Base-by-base conservation (phyloP, 768 basidiomycete genomes). In the Lactifluus echinatus region DNA sequence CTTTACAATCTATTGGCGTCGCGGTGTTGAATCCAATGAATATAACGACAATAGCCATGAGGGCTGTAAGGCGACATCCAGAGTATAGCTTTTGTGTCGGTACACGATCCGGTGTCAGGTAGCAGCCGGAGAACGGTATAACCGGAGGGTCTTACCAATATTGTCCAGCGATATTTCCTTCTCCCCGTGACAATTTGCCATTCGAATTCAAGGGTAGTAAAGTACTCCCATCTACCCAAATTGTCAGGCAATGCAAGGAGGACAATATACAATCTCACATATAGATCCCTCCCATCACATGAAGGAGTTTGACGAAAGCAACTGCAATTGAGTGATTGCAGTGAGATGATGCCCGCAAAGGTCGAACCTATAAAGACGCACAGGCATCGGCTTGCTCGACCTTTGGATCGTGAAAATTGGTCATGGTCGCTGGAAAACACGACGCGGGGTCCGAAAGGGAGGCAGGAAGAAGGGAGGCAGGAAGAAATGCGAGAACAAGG, bases 81-180 rank as follows among this genome's bases (percentile, higher is more conserved):
- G 55, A 52, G 10, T 60, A 60, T 24, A 60, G 26, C 59, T 60
- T 23, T 28, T 4, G 37, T n/a, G 23, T 5, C 26, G 4, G 14
- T 8, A 8, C 26, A 7, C 10, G 23, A 37, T 51, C 29, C 39
- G 40, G n/a, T 29, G 36, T 58, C 29, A 50, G 47, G n/a, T 23
- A 23, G 21, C 23, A 4, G 7, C 26, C 14, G 15, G 8, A 7
- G 23, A 14, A 21, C 10, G 55, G 40, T n/a, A 15, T 15, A 3
- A 14, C 24, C 6, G 29, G 42, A 14, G 5, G 5, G 15, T 15
- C 56, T 45, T 29, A 60, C 59, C 59, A 33, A 57, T 46, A 60
- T 36, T 21, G 59, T 36, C 59, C 59, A 57, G 19, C 56, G 59
- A 57, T 43, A 57, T 28, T 24, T 52, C 17, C 59, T 39, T 45